A percentile compares a stretch with the other conserved stretches of the same genome.
Conservation (phyloP, 805 yeast genomes). For the Metschnikowia hibisci region DNA sequence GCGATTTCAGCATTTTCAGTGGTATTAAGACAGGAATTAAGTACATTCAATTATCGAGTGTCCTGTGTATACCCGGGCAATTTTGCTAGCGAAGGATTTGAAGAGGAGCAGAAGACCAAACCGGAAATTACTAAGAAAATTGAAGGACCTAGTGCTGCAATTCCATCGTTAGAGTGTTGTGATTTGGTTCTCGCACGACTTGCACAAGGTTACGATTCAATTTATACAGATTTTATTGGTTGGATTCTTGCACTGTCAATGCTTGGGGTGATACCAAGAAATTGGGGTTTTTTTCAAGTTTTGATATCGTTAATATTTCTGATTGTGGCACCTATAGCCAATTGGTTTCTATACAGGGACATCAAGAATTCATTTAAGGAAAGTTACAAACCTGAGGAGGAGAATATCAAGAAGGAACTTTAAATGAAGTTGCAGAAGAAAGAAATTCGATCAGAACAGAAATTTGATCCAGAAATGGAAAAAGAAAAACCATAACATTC, state of each 20-base stretch:
- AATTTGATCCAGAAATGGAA: no score
- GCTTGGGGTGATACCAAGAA: slow-evolving; percentile 69
- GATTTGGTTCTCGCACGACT: slow-evolving; percentile 52
- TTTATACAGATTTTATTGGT: slow-evolving; percentile 81
- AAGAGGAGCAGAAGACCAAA: slow-evolving; percentile 75
- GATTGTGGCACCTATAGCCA: slow-evolving; percentile 53
- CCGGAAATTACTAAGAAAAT: slow-evolving; percentile 78
- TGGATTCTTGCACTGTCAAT: slow-evolving; percentile 69
- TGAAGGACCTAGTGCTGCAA: slow-evolving; percentile 80
- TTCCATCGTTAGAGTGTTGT: slow-evolving; percentile 65
- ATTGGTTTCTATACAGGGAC: slow-evolving; percentile 44
- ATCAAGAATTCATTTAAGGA: slow-evolving; percentile 47
- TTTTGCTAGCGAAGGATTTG: slow-evolving; percentile 83
- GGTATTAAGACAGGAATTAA: slow-evolving; percentile 75
- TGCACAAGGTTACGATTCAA: slow-evolving; percentile 61
- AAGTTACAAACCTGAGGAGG: slow-evolving; percentile 4
- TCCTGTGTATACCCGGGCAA: slow-evolving; percentile 84
- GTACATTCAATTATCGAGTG: slow-evolving; percentile 63
- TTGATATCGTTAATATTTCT: slow-evolving; percentile 33
- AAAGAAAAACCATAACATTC: no score
- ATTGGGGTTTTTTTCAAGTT: slow-evolving; percentile 47
- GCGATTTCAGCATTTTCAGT: slow-evolving; percentile 76
- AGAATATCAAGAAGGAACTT: neutral
- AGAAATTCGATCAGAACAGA: no score
- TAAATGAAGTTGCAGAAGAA: no score